Percentiles rank a stretch among this genome's conserved stretches.
Conservation (phyloP, 140 eudicot genomes). For the Erigeron philadelphicus region DNA sequence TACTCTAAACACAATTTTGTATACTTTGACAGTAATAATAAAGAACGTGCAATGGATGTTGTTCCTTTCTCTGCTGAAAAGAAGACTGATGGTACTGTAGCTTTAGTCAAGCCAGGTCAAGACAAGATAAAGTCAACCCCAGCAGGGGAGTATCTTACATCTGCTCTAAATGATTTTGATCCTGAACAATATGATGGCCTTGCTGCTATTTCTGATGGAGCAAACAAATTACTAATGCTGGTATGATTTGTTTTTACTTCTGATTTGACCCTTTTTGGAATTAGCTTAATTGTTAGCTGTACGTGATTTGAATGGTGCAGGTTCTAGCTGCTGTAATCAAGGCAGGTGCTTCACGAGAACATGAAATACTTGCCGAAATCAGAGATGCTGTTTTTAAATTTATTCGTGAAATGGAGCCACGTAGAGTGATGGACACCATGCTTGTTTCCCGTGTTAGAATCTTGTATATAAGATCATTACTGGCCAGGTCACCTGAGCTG, state of each 20-base stretch:
- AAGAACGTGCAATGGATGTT: constrained; percentile 47
- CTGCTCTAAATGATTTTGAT: constrained; percentile 91
- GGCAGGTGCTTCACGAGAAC: constrained; percentile 99
- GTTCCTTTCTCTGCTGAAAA: constrained; percentile 48
- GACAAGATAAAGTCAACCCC: constrained; percentile 85
- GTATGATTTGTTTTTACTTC: constrained; percentile 32
- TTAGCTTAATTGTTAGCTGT: constrained; percentile 8
- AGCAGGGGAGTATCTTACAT: constrained; percentile 94
- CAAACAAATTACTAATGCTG: constrained; percentile 95
- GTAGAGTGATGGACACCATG: constrained; percentile 99
- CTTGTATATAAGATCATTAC: constrained; percentile 83
- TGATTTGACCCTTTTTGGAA: neutral
- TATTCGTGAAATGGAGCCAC: constrained; percentile 95
- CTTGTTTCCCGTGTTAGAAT: constrained; percentile 98
- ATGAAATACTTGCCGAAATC: constrained; percentile 96
- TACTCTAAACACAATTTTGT: constrained; percentile 13
- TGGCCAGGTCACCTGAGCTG: constrained; percentile 91
- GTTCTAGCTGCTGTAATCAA: constrained; percentile 96
- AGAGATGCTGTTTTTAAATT: constrained; percentile 90
- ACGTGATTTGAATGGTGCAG: constrained; percentile 40
- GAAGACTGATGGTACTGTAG: constrained; percentile 51
- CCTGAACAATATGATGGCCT: constrained; percentile 90
- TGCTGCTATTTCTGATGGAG: constrained; percentile 96
- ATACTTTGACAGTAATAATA: constrained; percentile 34
- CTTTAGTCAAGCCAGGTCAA: constrained; percentile 63